Percentiles rank a stretch among this genome's conserved stretches.
These are phyloP conservation scores for Ustilago nuda DNA, from an alignment of 1,284 basidiomycete genomes.

Conservation along the genomic window DNA sequence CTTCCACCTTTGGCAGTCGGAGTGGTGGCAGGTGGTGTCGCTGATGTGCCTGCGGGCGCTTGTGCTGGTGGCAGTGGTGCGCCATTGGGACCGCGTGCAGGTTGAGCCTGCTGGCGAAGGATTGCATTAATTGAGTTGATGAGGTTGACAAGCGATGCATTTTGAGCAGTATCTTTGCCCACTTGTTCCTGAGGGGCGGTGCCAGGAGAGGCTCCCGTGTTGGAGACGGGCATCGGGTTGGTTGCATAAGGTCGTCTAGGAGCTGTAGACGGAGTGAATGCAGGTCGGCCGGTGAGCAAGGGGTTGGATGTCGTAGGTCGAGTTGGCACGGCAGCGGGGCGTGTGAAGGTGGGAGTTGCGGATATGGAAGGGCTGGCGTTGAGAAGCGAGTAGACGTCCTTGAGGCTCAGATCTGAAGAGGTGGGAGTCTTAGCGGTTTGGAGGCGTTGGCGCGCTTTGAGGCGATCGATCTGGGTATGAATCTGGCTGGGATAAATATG, in stretches of 20 bases:
- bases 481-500: constrained; percentile 48
- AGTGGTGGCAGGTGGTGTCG: constrained; percentile 2
- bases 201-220: constrained; percentile 11
- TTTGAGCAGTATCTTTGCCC: constrained; percentile 13
- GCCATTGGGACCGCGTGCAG: constrained; percentile 47
- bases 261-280: constrained; percentile 12
- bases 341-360: constrained; percentile 8
- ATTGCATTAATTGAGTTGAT: constrained; percentile 50
- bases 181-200: constrained; percentile 4
- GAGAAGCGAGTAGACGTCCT: constrained; percentile 50
- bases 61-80: constrained; percentile 41
- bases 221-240: constrained; percentile 1
- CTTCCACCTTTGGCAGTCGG: constrained; percentile 14
- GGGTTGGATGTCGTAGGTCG: constrained; percentile 9
- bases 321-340: constrained; percentile 6
- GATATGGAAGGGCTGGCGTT: constrained; percentile 16
- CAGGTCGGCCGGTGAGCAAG: constrained; percentile 14
- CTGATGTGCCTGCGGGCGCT: not conserved
- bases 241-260: constrained; percentile 15
- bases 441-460: constrained; percentile 37
- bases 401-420: constrained; percentile 36
- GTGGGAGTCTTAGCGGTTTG: constrained; percentile 18
- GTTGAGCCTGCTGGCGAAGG: constrained; percentile 39
- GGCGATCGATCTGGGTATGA: constrained; percentile 38
- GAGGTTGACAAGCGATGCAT: constrained; percentile 31